Evolutionary conservation across 2,329 filamentous ascomycete genomes (phyloP).

Genomic region (Diaporthe citriasiana): DNA sequence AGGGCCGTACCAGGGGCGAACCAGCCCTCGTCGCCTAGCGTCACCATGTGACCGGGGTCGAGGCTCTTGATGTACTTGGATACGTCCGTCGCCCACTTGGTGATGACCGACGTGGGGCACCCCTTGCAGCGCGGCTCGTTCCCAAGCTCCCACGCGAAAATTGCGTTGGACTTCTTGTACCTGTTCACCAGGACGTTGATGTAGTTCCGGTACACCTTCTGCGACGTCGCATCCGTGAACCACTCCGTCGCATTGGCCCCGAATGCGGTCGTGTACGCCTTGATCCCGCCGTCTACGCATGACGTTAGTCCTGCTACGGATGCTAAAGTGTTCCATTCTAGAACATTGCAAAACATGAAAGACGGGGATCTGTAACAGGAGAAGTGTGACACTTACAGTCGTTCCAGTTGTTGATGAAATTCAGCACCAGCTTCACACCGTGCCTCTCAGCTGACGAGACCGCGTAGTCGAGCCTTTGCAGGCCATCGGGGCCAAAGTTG

Average conservation of each 20-base stretch:
- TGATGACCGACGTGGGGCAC: constrained; percentile 70
- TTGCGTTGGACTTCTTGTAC: constrained; percentile 60
- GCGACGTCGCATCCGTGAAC: constrained; percentile 64
- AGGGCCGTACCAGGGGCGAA: constrained; percentile 47
- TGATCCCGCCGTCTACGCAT: constrained; percentile 76
- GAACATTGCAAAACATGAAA: no score
- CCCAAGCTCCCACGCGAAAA: constrained; percentile 67
- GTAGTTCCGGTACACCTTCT: constrained; percentile 66
- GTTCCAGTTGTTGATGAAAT: constrained; percentile 78
- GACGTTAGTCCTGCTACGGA: no score
- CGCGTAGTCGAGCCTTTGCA: constrained; percentile 75
- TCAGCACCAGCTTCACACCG: constrained; percentile 74
- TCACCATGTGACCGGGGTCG: constrained; percentile 72
- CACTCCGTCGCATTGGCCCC: constrained; percentile 66
- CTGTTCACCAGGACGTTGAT: constrained; percentile 60
- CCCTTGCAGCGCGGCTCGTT: constrained; percentile 73
- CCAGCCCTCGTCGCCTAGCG: constrained; percentile 69
- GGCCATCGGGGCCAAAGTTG: constrained; percentile 73
- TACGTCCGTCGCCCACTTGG: constrained; percentile 69
- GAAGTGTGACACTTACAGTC: no score
- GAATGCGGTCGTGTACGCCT: constrained; percentile 68
- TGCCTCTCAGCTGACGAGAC: constrained; percentile 71
- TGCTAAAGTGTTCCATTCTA: no score
- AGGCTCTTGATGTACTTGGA: constrained; percentile 74
- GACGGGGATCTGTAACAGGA: no score